A percentile compares a stretch with the other conserved stretches of the same genome.
These are phyloP conservation scores for Pythium coloratum DNA, from an alignment of 352 stramenopile genomes.

Conservation along the genomic window DNA sequence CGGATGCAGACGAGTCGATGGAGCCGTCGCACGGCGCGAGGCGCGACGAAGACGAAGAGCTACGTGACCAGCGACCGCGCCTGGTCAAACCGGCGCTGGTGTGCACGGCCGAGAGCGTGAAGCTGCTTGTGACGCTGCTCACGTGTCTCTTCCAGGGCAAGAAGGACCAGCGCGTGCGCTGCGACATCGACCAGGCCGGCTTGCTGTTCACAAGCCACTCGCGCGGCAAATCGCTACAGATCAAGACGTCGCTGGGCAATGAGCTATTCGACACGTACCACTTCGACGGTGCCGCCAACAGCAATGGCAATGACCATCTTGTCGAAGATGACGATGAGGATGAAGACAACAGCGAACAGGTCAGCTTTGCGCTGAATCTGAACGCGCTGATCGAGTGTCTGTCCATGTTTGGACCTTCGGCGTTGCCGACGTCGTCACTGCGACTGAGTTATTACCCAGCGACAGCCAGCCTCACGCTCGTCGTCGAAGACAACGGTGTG, in stretches of 20 bases:
- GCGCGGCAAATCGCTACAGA: conserved; percentile 85
- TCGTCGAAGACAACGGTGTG: conserved; percentile 81
- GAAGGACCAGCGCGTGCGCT: conserved; percentile 79
- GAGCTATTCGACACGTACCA: conserved; percentile 78
- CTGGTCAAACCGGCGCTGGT: conserved; percentile 38
- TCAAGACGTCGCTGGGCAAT: conserved; percentile 78
- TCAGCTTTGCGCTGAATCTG: conserved; percentile 77
- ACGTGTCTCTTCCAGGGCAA: conserved; percentile 61
- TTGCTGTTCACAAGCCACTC: conserved; percentile 79
- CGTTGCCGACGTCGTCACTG: conserved; percentile 71
- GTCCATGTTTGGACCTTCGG: conserved; percentile 71
- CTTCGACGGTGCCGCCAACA: conserved; percentile 27
- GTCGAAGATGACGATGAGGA: conserved; percentile 10
- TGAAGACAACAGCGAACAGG: conserved; percentile 31
- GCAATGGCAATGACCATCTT: conserved; percentile 10
- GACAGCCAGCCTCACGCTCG: conserved; percentile 59
- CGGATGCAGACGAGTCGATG: conserved; percentile 1
- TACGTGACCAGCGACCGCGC: not conserved
- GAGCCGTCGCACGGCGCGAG: not conserved
- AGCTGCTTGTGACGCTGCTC: conserved; percentile 74
- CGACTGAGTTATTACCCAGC: conserved; percentile 64
- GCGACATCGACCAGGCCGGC: conserved; percentile 62
- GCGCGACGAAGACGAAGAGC: not conserved
- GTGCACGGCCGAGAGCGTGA: conserved; percentile 69
- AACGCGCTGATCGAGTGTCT: conserved; percentile 76